A percentile compares a stretch with the other conserved stretches of the same genome.
phyloP scores from a whole-genome alignment of 2,329 filamentous ascomycete genomes.

The Aureobasidium namibiae region DNA sequence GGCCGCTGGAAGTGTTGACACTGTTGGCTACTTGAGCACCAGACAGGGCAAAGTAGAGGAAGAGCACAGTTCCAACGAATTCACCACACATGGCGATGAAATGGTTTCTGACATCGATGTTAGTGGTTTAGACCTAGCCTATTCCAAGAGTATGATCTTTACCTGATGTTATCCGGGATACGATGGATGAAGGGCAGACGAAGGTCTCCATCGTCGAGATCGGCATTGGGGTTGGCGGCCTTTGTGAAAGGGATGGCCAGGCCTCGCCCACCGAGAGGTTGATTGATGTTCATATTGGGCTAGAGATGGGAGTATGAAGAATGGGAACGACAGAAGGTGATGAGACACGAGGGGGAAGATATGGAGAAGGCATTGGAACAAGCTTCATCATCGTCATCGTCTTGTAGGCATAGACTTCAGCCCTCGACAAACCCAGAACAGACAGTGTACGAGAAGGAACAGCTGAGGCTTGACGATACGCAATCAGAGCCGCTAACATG shows the following conservation, averaged over 20 bases:
- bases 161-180: slow-evolving; percentile 20
- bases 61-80: slow-evolving; percentile 37
- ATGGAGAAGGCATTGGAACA: not conserved
- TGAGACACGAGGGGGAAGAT: not conserved
- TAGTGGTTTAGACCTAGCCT: not conserved
- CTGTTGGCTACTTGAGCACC: slow-evolving; percentile 39
- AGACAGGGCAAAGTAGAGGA: slow-evolving; percentile 38
- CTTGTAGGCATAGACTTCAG: not conserved
- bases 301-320: not conserved
- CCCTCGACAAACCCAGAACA: not conserved
- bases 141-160: not conserved
- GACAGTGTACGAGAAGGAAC: not conserved
- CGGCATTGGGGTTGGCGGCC: slow-evolving; percentile 20
- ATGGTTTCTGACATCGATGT: slow-evolving; percentile 15
- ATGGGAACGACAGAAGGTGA: not conserved
- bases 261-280: slow-evolving; percentile 19
- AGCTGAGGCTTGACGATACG: not conserved
- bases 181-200: slow-evolving; percentile 22
- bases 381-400: slow-evolving; percentile 1
- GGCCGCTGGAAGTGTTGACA: slow-evolving; percentile 21
- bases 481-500: not conserved
- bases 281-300: slow-evolving; percentile 13
- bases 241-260: slow-evolving; percentile 26
- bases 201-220: slow-evolving; percentile 19
- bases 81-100: slow-evolving; percentile 29